Conservation (phyloP, 208 protist genomes). For the Angomonas deanei region DNA sequence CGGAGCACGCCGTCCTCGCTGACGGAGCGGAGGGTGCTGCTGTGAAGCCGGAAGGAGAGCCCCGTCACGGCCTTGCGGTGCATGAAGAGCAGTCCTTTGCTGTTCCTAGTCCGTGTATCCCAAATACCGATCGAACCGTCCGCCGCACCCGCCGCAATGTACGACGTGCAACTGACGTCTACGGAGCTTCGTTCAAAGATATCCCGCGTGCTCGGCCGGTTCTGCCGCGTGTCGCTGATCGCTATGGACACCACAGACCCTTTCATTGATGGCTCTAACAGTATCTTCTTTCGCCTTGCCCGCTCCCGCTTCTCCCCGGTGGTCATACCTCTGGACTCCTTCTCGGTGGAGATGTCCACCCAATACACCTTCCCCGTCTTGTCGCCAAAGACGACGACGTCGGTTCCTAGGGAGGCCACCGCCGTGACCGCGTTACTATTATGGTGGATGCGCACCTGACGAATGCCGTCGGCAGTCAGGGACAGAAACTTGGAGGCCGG, state of each 20-base stretch:
- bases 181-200: slow-evolving; percentile 81
- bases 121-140: slow-evolving; percentile 83
- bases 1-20: slow-evolving; percentile 79
- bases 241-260: slow-evolving; percentile 68
- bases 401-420: slow-evolving; percentile 51
- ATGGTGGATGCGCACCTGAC: slow-evolving; percentile 42
- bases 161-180: slow-evolving; percentile 69
- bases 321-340: slow-evolving; percentile 5
- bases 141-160: slow-evolving; percentile 67
- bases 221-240: slow-evolving; percentile 68
- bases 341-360: slow-evolving; percentile 27
- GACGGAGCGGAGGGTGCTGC: slow-evolving; percentile 60
- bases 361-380: slow-evolving; percentile 83
- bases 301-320: slow-evolving; percentile 5
- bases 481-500: slow-evolving; percentile 36
- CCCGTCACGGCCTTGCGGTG: slow-evolving; percentile 83
- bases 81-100: slow-evolving; percentile 79
- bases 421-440: slow-evolving; percentile 87
- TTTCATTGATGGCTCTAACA: slow-evolving; percentile 59
- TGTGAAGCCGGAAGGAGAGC: slow-evolving; percentile 66
- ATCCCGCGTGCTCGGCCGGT: slow-evolving; percentile 50
- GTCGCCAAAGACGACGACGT: slow-evolving; percentile 75
- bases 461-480: slow-evolving; percentile 8
- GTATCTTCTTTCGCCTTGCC: slow-evolving; percentile 30
- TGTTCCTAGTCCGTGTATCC: slow-evolving; percentile 50